phyloP scores from a whole-genome alignment of 2,329 filamentous ascomycete species.

The Dissoconium aciculare region DNA sequence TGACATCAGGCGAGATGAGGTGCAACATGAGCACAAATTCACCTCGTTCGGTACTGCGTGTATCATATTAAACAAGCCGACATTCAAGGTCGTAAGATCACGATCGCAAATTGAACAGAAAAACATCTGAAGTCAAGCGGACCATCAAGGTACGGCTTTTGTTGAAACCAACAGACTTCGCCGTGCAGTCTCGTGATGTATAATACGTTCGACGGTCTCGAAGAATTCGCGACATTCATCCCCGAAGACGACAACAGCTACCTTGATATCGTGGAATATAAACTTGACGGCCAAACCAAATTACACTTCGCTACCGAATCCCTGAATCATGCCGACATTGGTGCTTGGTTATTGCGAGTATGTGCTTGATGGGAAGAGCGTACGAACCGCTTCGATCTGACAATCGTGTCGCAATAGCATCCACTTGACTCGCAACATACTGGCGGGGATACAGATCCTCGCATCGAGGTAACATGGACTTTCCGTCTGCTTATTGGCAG shows the following conservation, averaged over 20 bases:
- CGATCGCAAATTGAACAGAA: too few species aligned
- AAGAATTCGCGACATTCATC: background rate
- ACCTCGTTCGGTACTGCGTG: too few species aligned
- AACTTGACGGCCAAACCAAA: background rate
- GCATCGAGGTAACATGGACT: slow-evolving; percentile 17
- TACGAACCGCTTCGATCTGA: background rate
- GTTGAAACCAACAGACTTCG: too few species aligned
- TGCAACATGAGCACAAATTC: too few species aligned
- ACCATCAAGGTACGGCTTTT: too few species aligned
- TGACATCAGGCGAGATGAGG: too few species aligned
- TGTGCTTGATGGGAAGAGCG: background rate
- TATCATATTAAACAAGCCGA: too few species aligned
- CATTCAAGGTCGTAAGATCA: too few species aligned
- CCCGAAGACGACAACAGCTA: slow-evolving; percentile 1
- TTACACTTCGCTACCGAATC: background rate
- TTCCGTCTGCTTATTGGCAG: slow-evolving; percentile 1
- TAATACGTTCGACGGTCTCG: background rate
- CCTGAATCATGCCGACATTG: background rate
- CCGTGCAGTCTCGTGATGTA: too few species aligned
- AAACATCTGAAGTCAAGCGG: too few species aligned
- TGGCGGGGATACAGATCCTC: slow-evolving; percentile 8
- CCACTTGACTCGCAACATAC: slow-evolving; percentile 2
- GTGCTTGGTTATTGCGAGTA: background rate
- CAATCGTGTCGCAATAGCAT: background rate
- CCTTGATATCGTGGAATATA: background rate